Percentiles rank a stretch among this genome's conserved stretches.
These are phyloP conservation scores for Colletotrichum zoysiae DNA, from an alignment of 2,329 filamentous ascomycete genomes.

Conservation along the genomic window DNA sequence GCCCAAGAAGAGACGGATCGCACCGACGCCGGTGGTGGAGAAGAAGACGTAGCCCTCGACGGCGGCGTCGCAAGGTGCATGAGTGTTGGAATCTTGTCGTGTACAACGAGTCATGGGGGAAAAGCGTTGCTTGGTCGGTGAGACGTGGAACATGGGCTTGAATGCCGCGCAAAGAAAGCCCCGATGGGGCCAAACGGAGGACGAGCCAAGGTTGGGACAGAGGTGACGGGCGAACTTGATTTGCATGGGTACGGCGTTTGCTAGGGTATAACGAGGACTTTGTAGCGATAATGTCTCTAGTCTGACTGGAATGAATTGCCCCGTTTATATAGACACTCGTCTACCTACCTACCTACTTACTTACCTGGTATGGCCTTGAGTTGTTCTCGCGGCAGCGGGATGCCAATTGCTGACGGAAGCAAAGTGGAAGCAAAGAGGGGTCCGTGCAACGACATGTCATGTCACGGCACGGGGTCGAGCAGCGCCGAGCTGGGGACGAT, in stretches of 20 bases:
- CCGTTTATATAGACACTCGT: constrained; percentile 10
- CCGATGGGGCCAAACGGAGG: constrained; percentile 8
- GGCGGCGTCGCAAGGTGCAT: not conserved
- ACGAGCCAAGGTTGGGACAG: not conserved
- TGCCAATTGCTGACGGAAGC: constrained; percentile 7
- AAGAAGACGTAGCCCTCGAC: constrained; percentile 34
- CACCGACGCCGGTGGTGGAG: constrained; percentile 71
- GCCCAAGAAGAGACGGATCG: constrained; percentile 78
- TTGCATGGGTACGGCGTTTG: constrained; percentile 42
- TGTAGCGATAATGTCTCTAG: constrained; percentile 22
- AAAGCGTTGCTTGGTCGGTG: constrained; percentile 37
- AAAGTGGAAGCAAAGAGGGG: constrained; percentile 12
- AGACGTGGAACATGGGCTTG: constrained; percentile 14
- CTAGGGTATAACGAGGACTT: constrained; percentile 36
- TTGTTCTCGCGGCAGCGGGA: not conserved
- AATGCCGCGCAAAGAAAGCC: constrained; percentile 15
- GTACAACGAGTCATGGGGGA: constrained; percentile 38
- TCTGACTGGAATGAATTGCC: constrained; percentile 14
- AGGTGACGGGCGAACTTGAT: constrained; percentile 26
- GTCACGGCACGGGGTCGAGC: not conserved
- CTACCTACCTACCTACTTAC: too few species aligned
- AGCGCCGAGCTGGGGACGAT: too few species aligned
- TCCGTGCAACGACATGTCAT: constrained; percentile 14
- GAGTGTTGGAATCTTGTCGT: constrained; percentile 8
- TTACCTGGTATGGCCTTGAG: not conserved